Conservation (phyloP, 2,329 filamentous ascomycete genomes). For the Lachnum nothofagi region DNA sequence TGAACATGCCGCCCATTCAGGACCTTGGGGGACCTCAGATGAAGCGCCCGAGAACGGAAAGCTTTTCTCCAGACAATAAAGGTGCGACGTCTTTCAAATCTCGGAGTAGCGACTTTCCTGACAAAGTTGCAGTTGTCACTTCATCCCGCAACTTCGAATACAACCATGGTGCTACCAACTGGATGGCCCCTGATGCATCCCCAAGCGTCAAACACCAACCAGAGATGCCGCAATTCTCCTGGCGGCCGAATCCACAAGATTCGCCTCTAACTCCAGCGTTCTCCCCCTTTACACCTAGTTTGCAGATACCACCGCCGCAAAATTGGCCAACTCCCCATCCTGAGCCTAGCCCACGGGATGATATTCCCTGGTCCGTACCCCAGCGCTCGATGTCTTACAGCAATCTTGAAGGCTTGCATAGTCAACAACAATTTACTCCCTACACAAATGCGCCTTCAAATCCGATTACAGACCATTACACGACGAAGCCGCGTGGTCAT, state of each 20-base stretch:
- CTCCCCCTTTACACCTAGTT: conserved; percentile 44
- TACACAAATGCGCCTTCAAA: conserved; percentile 23
- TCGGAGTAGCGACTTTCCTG: conserved; percentile 13
- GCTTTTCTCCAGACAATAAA: conserved; percentile 32
- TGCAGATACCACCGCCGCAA: conserved; percentile 26
- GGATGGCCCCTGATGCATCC: conserved; percentile 30
- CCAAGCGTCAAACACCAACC: conserved; percentile 36
- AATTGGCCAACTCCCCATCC: conserved; percentile 28
- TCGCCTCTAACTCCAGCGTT: conserved; percentile 48
- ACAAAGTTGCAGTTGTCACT: conserved; percentile 24
- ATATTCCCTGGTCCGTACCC: conserved; percentile 30
- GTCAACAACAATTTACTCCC: conserved; percentile 24
- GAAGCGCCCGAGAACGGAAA: conserved; percentile 36
- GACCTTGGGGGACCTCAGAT: conserved; percentile 41
- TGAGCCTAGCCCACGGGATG: conserved; percentile 28
- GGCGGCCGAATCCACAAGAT: conserved; percentile 47
- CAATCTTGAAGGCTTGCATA: conserved; percentile 30
- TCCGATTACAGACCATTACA: conserved; percentile 22
- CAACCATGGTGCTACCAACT: conserved; percentile 25
- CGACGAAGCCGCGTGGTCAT: conserved; percentile 24
- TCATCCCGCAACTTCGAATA: conserved; percentile 30
- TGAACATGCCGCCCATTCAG: conserved; percentile 42
- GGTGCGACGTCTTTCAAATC: conserved; percentile 20
- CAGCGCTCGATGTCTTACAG: conserved; percentile 33
- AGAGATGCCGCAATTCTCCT: conserved; percentile 40